Evolutionary conservation across 1,284 basidiomycete species (phyloP), one percentile per base, ranked within the genome.

Genomic region (Apiotrichum akiyoshidainum): DNA sequence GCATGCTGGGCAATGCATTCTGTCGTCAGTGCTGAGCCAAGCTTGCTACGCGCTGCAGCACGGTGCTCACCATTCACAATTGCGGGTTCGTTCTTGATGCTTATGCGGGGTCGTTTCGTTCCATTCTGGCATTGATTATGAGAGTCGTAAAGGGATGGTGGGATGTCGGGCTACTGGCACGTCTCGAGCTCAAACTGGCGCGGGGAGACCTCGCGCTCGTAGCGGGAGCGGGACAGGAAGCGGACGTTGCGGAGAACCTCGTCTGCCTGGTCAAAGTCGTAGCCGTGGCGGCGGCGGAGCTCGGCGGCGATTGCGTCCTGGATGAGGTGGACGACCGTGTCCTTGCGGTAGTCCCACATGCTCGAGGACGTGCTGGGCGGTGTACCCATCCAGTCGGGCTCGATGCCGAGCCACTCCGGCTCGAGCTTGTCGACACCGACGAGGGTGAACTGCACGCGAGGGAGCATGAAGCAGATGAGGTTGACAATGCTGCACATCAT

Each of bases 111-210:
- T 31, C 26, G 26, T 31, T 31, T 31, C 26, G 26, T 31, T 31
- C 26, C 26, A 31, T 31, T 31, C 26, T 31, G 26, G 26, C 4
- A 7, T 3, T 31, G 26, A 31, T 31, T 31, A 31, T 3, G 26
- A 31, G 26, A 31, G 26, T 31, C 26, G 26, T 31, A 7, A 31
- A 31, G 26, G 7, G 26, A 7, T 7, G 26, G 7, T 31, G 26
- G 26, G 7, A 31, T 31, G 26, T 31, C 7, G 26, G 26, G 22
- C 31, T 13, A 59, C 46, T 52, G 54, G 8, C 46, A 26, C 22
- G 60, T 58, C 46, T 61, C 53, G 33, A 61, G 49, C 33, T 42
- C 56, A 35, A 61, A 61, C 33, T 47, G 41, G 13, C 40, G 47
- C 33, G 54, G 53, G 8, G 50, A 46, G 1, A 55, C 49, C 5